phyloP scores from a whole-genome alignment of 148 eudicot genomes.

The Cornus suecica region DNA sequence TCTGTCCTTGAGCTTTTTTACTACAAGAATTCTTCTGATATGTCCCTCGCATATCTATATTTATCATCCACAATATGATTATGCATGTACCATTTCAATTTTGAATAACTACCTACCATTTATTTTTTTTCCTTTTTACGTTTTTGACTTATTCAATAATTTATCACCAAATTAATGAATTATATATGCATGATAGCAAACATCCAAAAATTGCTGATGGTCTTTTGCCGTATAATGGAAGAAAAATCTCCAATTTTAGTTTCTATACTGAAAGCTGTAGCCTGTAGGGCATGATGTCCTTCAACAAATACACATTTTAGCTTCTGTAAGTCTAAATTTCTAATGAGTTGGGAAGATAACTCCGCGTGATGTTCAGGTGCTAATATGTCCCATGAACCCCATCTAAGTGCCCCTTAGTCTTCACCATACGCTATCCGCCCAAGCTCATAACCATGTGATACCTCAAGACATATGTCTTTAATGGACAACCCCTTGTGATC shows the following conservation, averaged over 20 bases:
- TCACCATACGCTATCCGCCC: too few relatives aligned
- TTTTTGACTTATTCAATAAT: too few relatives aligned
- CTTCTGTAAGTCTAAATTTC: not conserved
- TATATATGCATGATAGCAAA: too few relatives aligned
- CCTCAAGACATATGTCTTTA: not conserved
- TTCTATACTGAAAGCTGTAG: not conserved
- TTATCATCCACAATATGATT: not conserved
- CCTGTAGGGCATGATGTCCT: conserved; percentile 10
- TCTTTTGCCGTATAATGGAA: too few relatives aligned
- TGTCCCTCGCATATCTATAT: not conserved
- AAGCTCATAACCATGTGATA: not conserved
- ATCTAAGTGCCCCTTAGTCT: not conserved
- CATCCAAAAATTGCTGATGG: too few relatives aligned
- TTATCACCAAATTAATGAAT: too few relatives aligned
- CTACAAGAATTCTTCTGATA: not conserved
- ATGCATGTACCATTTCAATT: not conserved
- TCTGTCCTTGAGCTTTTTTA: not conserved
- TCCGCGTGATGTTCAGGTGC: conserved; percentile 20
- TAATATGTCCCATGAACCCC: not conserved
- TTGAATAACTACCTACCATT: too few relatives aligned
- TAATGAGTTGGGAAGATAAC: conserved; percentile 16
- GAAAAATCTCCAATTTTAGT: too few relatives aligned
- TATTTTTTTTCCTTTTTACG: too few relatives aligned
- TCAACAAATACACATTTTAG: conserved; percentile 4
- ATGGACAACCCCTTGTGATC: too few relatives aligned